Conservation (phyloP, 805 yeast species). For the Sugiyamaella boreocaroliniensis region DNA sequence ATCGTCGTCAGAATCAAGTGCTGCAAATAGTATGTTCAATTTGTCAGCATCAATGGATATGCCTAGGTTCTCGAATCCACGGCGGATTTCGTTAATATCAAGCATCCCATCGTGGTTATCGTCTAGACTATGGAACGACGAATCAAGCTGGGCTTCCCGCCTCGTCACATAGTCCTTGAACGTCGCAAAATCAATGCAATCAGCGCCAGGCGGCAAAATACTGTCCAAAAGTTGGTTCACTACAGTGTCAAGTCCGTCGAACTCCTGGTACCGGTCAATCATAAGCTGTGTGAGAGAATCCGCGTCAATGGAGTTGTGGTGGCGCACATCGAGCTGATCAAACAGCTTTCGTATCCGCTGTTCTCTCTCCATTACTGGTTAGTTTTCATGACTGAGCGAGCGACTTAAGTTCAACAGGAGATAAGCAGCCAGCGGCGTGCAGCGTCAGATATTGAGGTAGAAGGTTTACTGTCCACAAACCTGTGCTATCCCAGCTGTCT, state of each 20-base stretch:
- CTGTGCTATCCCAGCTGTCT: too few species aligned
- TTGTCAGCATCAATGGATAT: conserved; percentile 46
- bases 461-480: too few species aligned
- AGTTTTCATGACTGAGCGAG: neutral
- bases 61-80: conserved; percentile 54
- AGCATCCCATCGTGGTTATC: conserved; percentile 67
- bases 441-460: too few species aligned
- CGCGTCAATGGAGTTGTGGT: conserved; percentile 35
- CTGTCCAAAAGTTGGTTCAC: conserved; percentile 50
- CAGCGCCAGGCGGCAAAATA: conserved; percentile 45
- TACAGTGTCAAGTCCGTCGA: conserved; percentile 44
- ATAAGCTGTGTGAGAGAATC: conserved; percentile 28
- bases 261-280: conserved; percentile 28
- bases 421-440: too few species aligned
- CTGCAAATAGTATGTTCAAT: conserved; percentile 49
- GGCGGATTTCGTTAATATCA: conserved; percentile 56
- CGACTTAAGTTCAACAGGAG: neutral
- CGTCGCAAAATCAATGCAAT: conserved; percentile 45
- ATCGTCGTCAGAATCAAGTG: conserved; percentile 47
- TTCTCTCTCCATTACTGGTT: conserved; percentile 17
- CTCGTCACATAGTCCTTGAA: conserved; percentile 56
- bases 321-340: conserved; percentile 37
- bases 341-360: conserved; percentile 38
- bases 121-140: conserved; percentile 65
- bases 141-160: conserved; percentile 65